Percentiles rank a stretch among this genome's conserved stretches.
phyloP scores from a whole-genome alignment of 306 rosid species.

The Canavalia ensiformis region DNA sequence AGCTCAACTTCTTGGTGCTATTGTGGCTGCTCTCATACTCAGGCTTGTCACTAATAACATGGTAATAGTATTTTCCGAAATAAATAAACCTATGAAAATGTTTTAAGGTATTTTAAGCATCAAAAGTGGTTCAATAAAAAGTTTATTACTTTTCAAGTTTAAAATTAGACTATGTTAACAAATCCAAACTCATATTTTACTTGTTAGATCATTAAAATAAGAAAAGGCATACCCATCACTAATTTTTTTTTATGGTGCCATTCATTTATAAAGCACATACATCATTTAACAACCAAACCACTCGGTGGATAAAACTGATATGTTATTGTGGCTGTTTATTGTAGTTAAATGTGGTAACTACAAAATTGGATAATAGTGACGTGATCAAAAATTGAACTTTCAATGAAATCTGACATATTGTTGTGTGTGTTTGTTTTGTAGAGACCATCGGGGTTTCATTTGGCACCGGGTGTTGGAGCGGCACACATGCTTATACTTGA shows the following conservation, averaged over 20 bases:
- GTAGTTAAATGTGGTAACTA: background rate
- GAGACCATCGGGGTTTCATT: conserved; percentile 79
- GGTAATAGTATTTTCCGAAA: conserved; percentile 51
- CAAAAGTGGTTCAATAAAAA: no score
- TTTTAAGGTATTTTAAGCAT: no score
- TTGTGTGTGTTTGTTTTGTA: conserved; percentile 35
- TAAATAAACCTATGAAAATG: no score
- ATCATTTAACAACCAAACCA: no score
- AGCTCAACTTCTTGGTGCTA: conserved; percentile 86
- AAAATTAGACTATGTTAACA: no score
- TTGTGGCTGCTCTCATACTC: conserved; percentile 80
- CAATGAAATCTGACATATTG: conserved; percentile 10
- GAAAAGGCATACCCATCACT: no score
- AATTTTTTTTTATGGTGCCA: no score
- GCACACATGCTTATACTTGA: conserved; percentile 72
- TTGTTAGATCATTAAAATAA: no score
- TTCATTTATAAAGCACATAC: no score
- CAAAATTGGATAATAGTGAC: background rate
- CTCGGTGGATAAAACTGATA: background rate
- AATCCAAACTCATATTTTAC: no score
- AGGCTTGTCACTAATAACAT: conserved; percentile 84
- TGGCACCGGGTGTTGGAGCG: conserved; percentile 64
- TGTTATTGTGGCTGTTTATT: background rate
- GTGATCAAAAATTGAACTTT: conserved; percentile 8
- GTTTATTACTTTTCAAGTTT: no score